Conservation (phyloP, 495 filamentous ascomycete genomes). For the Penicillium taxi region DNA sequence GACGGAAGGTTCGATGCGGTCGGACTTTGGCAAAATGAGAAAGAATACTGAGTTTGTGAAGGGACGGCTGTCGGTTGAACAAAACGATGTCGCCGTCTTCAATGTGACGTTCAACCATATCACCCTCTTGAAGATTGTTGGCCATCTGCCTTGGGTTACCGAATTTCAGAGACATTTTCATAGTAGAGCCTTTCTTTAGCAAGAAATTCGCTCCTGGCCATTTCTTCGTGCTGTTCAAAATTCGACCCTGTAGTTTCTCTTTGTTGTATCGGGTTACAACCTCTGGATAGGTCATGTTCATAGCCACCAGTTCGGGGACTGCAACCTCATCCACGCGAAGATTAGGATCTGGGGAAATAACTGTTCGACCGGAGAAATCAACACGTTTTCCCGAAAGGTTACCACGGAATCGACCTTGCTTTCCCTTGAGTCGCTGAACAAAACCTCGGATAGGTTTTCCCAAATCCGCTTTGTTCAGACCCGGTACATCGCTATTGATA, state of each 20-base stretch:
- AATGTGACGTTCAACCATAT: conserved; percentile 88
- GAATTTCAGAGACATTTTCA: conserved; percentile 68
- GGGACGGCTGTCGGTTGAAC: conserved; percentile 95
- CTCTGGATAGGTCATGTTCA: conserved; percentile 92
- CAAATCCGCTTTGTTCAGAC: conserved; percentile 65
- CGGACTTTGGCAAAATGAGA: conserved; percentile 87
- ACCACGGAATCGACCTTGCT: conserved; percentile 93
- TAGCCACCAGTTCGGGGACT: conserved; percentile 79
- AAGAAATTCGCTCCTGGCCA: conserved; percentile 86
- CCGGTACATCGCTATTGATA: conserved; percentile 94
- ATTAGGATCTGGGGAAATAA: conserved; percentile 96
- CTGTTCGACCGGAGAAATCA: conserved; percentile 93
- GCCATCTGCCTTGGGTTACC: conserved; percentile 60
- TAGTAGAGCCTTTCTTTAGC: conserved; percentile 58
- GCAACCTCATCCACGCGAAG: conserved; percentile 90
- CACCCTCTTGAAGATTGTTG: conserved; percentile 66
- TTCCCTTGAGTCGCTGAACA: conserved; percentile 91
- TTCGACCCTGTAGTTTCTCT: conserved; percentile 62
- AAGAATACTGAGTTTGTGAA: conserved; percentile 97
- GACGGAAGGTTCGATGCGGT: conserved; percentile 89
- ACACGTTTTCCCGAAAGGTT: conserved; percentile 98
- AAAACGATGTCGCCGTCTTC: conserved; percentile 95
- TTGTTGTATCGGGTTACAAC: conserved; percentile 74
- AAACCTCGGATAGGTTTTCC: conserved; percentile 84
- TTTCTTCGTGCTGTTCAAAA: conserved; percentile 62